Evolutionary conservation across 1,284 basidiomycete genomes (phyloP).

Genomic region (Moesziomyces globuligerus): DNA sequence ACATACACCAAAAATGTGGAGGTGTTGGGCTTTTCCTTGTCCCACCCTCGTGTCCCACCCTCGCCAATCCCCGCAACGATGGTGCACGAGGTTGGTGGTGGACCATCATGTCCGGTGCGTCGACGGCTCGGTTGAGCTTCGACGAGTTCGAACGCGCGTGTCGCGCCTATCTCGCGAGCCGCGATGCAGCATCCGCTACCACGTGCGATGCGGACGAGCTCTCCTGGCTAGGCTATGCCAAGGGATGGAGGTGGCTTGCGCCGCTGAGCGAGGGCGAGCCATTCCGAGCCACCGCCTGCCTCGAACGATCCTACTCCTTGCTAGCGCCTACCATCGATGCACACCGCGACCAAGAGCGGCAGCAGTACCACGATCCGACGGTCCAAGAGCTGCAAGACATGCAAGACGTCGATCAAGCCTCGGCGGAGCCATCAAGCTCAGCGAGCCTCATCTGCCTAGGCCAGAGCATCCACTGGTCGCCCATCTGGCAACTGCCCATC

Average conservation of each 20-base stretch:
- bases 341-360: not conserved
- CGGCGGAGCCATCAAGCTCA: too few relatives aligned
- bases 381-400: too few relatives aligned
- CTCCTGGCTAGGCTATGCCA: constrained; percentile 24
- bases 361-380: too few relatives aligned
- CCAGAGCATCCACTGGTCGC: constrained; percentile 19
- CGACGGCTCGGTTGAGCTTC: constrained; percentile 1
- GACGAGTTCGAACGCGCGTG: constrained; percentile 6
- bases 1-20: not conserved
- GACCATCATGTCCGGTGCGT: too few relatives aligned
- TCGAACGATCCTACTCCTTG: constrained; percentile 10
- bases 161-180: constrained; percentile 4
- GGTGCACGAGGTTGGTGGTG: too few relatives aligned
- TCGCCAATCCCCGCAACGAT: constrained; percentile 4
- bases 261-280: not conserved
- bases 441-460: too few relatives aligned
- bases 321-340: not conserved
- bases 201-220: not conserved
- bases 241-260: constrained; percentile 6
- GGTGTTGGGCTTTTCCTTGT: not conserved
- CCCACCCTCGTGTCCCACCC: not conserved
- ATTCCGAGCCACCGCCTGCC: constrained; percentile 7
- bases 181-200: not conserved
- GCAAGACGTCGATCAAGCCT: too few relatives aligned
- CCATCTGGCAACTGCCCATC: constrained; percentile 26